Evolutionary conservation across 1,284 basidiomycete genomes (phyloP), one percentile per base, ranked within the genome.

Genomic region (Prillingera fragicola): DNA sequence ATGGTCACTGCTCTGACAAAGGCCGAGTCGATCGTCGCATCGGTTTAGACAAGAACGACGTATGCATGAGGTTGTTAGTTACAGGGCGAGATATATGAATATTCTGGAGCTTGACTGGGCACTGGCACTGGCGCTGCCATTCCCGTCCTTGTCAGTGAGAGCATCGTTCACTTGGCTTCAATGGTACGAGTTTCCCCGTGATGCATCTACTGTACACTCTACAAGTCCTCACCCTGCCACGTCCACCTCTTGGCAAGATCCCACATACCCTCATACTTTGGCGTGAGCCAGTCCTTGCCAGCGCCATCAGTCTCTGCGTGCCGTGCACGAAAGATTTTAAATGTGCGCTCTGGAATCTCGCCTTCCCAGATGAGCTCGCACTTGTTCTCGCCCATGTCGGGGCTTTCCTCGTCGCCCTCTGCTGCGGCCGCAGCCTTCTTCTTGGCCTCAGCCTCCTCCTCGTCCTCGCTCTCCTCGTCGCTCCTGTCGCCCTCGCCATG

Each of bases 341-440:
- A 96, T 27, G 79, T 75, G 26, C 89, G 76, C 54, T 97, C 89
- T 29, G 87, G 78, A 36, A 95, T 69, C 39, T 83, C 80, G 10
- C 95, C 94, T 67, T 95, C 88, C 87, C 94, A 98, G 6, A 98
- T 81, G 36, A 95, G 69, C 62, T 83, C 84, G 69, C 94, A 98
- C 49, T 79, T 78, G 69, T 99, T 99, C 53, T 87, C 78, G 46
- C 83, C 83, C 62, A 96, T 74, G 5, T 73, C 76, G 2, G 74
- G 74, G 33, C 56, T 62, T 15, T 53, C 62, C 9, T 83, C 55
- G 3, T 50, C 56, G 5, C 38, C 52, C 7, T 41, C 57, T 8
- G 51, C 70, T 12, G 61, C 74, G 10, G 56, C 47, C n/a, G 33
- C 32, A 43, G 6, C 41, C 48, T 15, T 53, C 41, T 33, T 45